Base-by-base conservation (phyloP, 2,329 filamentous ascomycete species). In the Neofusicoccum ribis region DNA sequence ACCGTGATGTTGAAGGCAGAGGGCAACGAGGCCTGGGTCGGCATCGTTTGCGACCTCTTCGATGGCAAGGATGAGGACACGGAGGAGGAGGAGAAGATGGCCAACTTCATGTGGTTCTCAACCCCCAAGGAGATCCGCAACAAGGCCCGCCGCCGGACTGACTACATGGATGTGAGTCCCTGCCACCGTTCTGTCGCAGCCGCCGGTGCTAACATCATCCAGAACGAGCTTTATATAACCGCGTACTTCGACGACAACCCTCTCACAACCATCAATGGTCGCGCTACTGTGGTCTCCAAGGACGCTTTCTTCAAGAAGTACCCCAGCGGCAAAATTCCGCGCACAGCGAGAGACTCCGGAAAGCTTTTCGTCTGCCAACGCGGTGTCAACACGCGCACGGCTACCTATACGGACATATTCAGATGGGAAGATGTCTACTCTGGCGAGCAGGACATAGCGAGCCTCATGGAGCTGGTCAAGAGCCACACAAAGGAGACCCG, bases 51-150 rank as follows among this genome's bases (percentile, higher is more conserved):
- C 72, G 89, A 91, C 49, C 97, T 99, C 70, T 75, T 89, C 44
- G 88, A 94, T 51, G 86, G 89, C 37, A 88, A 90, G 51, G 85
- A 91, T 20, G 88, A 90, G n/a, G 64, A 65, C 9, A 34, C 47
- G 12, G 63, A 41, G 6, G 72, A 77, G 12, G 89, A 88, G 3
- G 81, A 83, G 68, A 97, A 92, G 82, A 88, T 89, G 31, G 94
- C 91, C 64, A 91, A 90, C 68, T 95, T 99, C 73, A 89, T 97
- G 85, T 99, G 95, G 95, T 97, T 99, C 75, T 93, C 91, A 0
- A 92, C 91, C 0, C 91, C 96, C 72, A 91, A 90, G 72, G 94
- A 98, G 78, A 92, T 97, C 67, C 87, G 89, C 34, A 95, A 91
- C 71, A 90, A 89, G 74, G 86, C 88, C 65, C 94, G 91, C 79